phyloP scores from a whole-genome alignment of 208 protist genomes.

The Trypanosomatidae sp. region DNA sequence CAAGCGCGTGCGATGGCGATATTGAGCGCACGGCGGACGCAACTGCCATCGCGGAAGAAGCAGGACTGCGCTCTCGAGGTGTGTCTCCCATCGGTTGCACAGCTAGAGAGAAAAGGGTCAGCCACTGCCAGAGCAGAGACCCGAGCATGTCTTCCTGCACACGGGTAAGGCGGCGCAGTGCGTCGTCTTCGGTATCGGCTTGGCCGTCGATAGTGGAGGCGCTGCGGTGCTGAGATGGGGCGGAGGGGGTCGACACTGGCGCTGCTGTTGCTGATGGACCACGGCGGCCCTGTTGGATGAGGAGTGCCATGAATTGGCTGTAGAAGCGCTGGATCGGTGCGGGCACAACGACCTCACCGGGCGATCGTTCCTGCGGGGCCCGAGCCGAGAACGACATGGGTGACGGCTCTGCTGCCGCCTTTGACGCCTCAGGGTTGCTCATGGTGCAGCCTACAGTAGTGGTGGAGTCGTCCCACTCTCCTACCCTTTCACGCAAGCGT shows the following conservation, averaged over 20 bases:
- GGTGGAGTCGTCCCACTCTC: not conserved
- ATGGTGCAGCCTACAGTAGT: not conserved
- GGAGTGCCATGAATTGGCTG: constrained; percentile 1
- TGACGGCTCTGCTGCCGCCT: not conserved
- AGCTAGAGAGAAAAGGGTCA: constrained; percentile 11
- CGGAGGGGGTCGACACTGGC: not conserved
- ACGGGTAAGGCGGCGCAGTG: constrained; percentile 3
- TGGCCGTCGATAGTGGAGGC: not conserved
- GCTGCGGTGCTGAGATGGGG: not conserved
- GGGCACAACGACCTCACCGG: constrained; percentile 1
- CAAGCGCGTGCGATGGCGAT: not conserved
- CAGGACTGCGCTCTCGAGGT: not conserved
- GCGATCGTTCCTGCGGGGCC: not conserved
- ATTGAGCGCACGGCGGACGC: not conserved
- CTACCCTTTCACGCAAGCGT: not conserved
- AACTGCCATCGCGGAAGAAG: not conserved
- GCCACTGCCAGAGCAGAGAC: constrained; percentile 28
- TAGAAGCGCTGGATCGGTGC: constrained; percentile 11
- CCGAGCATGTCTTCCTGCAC: constrained; percentile 11
- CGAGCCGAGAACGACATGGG: not conserved
- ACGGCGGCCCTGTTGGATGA: not conserved
- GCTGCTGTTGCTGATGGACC: not conserved
- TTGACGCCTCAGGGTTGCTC: not conserved
- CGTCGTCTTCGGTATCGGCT: constrained; percentile 4
- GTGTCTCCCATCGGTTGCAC: not conserved